phyloP scores from a whole-genome alignment of 2,329 filamentous ascomycete genomes.

The Bimuria novae-zelandiae region DNA sequence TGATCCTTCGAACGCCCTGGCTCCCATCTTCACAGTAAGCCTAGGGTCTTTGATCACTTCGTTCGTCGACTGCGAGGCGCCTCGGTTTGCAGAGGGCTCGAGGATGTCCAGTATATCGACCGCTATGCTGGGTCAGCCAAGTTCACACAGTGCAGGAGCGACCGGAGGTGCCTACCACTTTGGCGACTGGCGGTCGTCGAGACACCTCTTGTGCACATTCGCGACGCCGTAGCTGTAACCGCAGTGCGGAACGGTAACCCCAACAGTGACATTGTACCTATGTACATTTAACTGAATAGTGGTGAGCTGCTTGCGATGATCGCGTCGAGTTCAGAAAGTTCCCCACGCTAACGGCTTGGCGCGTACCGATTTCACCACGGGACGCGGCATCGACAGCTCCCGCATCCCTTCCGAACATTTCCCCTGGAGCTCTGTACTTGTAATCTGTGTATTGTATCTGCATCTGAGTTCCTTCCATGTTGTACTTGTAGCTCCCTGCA shows the following conservation, averaged over 20 bases:
- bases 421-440: background rate
- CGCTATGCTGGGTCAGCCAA: background rate
- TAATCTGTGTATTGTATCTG: background rate
- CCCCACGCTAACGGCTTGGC: constrained; percentile 20
- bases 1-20: constrained; percentile 21
- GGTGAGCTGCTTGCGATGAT: background rate
- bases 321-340: constrained; percentile 20
- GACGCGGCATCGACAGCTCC: background rate
- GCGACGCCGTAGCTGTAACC: constrained; percentile 5
- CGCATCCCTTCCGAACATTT: background rate
- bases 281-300: too few species aligned
- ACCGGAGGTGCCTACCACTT: constrained; percentile 13
- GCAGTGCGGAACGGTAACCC: constrained; percentile 21
- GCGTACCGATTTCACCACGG: constrained; percentile 22
- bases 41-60: background rate
- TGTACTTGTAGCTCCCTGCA: background rate
- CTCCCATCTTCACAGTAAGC: constrained; percentile 15
- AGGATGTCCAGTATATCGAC: constrained; percentile 28
- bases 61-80: constrained; percentile 1
- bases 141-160: background rate
- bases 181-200: constrained; percentile 29
- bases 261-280: constrained; percentile 31
- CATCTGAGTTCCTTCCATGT: constrained; percentile 2
- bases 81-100: constrained; percentile 13
- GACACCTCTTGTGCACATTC: constrained; percentile 28